Evolutionary conservation across 2,329 filamentous ascomycete species (phyloP), one percentile per base, ranked within the genome.

Genomic region (Fusarium proliferatum): DNA sequence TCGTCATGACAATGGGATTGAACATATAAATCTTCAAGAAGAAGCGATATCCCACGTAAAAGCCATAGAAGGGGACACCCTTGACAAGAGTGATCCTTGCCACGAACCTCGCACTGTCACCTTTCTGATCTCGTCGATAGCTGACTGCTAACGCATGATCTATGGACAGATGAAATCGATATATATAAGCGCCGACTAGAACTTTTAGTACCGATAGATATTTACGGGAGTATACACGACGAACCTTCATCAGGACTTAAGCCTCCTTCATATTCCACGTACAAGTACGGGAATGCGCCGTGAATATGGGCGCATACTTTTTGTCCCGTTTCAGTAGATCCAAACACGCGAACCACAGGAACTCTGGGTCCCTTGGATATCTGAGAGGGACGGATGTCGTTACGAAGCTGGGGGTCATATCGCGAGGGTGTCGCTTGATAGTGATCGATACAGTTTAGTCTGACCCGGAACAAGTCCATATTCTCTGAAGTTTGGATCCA

Each of bases 301-400:
- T 98, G 96, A 63, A 99, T 90, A 84, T 99, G 96, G 36, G 94
- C 94, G 84, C 96, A 98, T 21, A 98, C 94, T 80, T 97, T 98
- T 83, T 98, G 95, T 1, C 96, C 96, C 0, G 94, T 96, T 81
- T 97, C 94, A 2, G 96, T 98, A 7, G 95, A 92, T 2, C 96
- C 96, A 83, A 98, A 99, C 16, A 97, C 89, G 73, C 96, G 91
- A 68, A 99, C 91, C 16, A 98, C 90, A 1, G 96, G 96, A 1
- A 98, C 91, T 73, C 91, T 92, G 15, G 93, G 92, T 39, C 90
- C 88, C 67, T 90, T 91, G 71, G 87, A 85, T 67, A 88, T 83
- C 77, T 91, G 88, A 26, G 87, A 89, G 53, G 85, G 86, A 33
- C 85, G 88, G 73, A 90, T 84, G 80, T 90, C 89, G 75, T 90